These are phyloP conservation scores for Cladosporium halotolerans DNA, from an alignment of 2,329 filamentous ascomycete species.

Conservation along the genomic window DNA sequence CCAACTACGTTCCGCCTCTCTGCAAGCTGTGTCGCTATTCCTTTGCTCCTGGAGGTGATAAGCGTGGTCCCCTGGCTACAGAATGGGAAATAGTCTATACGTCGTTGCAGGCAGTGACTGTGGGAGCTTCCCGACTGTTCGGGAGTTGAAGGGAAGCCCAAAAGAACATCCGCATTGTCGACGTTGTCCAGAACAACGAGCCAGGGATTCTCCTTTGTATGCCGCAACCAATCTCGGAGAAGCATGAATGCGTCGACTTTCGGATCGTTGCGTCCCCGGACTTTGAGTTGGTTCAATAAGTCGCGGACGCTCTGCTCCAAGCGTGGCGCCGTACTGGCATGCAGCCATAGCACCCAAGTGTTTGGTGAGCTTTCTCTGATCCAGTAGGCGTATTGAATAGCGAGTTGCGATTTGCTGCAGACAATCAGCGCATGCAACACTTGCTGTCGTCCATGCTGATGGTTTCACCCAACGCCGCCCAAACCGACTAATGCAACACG, in stretches of 20 bases:
- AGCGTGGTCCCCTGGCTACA: slow-evolving; percentile 19
- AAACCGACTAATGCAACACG: slow-evolving; percentile 18
- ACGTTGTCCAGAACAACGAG: not conserved
- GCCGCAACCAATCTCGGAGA: not conserved
- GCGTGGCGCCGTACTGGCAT: slow-evolving; percentile 19
- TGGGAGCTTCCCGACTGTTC: not conserved
- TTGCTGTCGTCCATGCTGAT: not conserved
- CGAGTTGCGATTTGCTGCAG: slow-evolving; percentile 24
- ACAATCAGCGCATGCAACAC: not conserved
- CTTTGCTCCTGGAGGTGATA: slow-evolving; percentile 16
- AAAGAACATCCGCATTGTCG: not conserved
- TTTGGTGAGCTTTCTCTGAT: slow-evolving; percentile 11
- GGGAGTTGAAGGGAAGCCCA: not conserved
- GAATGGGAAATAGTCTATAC: slow-evolving; percentile 13
- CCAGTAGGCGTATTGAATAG: slow-evolving; percentile 19
- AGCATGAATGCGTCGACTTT: not conserved
- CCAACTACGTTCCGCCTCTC: slow-evolving; percentile 16
- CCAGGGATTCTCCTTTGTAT: not conserved
- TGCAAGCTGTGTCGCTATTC: slow-evolving; percentile 9
- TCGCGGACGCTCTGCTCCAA: slow-evolving; percentile 15
- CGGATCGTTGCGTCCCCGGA: not conserved
- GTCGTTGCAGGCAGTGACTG: not conserved
- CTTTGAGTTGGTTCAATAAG: slow-evolving; percentile 12
- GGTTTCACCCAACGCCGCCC: slow-evolving; percentile 21
- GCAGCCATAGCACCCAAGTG: slow-evolving; percentile 23